Evolutionary conservation across 2,329 filamentous ascomycete species (phyloP), one percentile per base, ranked within the genome.

Genomic region (Gliomastix tumulicola): DNA sequence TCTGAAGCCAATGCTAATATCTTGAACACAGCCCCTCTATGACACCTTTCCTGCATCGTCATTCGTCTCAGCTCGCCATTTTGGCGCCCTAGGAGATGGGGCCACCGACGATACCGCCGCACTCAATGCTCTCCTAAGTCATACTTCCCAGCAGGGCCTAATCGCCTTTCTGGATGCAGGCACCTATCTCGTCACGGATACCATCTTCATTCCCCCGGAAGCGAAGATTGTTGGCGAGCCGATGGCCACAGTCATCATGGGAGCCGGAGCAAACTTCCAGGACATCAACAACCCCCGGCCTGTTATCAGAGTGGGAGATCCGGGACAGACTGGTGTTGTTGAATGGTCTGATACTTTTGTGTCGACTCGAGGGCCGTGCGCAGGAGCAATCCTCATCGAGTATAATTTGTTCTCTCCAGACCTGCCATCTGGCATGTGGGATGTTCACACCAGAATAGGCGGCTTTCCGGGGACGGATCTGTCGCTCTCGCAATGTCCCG

Each of bases 31-130:
- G 68, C 87, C 87, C 6, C 76, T 86, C 46, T 94, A 92, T 52
- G 73, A 79, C 38, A 57, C 69, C 20, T 49, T 80, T 4, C 61
- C 76, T 1, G 67, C 68, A 2, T 66, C 66, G 3, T 66, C 70
- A 7, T 88, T 92, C 52, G 55, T 86, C 48, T 84, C 78, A 40
- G 77, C 86, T 49, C 84, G 84, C 46, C 66, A 87, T 49, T 89
- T 76, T 50, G 84, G 84, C 31, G 84, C 84, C 33, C 74, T 66
- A 44, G 84, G 83, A 61, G 76, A 76, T 55, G 75, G 70, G 37
- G 59, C 65, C 1, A 84, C 82, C 19, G 90, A 97, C 56, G 89
- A 96, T 54, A 95, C 89, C 1, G 80, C 62, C 1, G 87, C 89
- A 38, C 95, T 97, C 72, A 96, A 95, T 12, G 73, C 92, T 13